phyloP scores from a whole-genome alignment of 305 asterid species.

The Galium porrigens region DNA sequence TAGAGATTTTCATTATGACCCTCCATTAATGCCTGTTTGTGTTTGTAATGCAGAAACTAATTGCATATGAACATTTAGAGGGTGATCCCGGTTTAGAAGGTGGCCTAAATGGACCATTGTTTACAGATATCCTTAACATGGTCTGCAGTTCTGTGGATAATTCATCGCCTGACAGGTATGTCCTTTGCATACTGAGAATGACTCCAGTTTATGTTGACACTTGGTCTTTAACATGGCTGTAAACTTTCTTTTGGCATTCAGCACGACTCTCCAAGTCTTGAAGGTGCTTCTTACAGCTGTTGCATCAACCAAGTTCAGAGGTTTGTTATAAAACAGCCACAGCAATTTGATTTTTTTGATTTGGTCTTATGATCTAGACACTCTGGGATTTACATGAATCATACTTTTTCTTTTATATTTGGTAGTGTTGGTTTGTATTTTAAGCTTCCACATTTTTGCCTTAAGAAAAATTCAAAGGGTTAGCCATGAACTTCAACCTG shows the following conservation, averaged over 20 bases:
- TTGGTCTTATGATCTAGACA: neutral
- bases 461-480: neutral
- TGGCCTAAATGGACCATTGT: conserved; percentile 56
- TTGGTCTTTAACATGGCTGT: conserved; percentile 17
- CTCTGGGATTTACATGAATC: neutral
- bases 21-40: neutral
- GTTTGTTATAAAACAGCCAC: conserved; percentile 28
- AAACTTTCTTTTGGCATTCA: conserved; percentile 36
- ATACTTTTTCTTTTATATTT: neutral
- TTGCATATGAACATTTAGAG: conserved; percentile 87
- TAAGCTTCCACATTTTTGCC: neutral
- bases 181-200: conserved; percentile 10
- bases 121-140: conserved; percentile 72
- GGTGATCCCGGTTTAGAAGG: conserved; percentile 96
- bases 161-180: conserved; percentile 91
- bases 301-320: conserved; percentile 82
- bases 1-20: neutral
- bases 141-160: conserved; percentile 84
- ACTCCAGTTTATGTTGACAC: conserved; percentile 13
- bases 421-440: neutral
- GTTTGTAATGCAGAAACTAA: conserved; percentile 66
- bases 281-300: conserved; percentile 96
- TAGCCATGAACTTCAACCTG: neutral
- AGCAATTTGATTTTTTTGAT: neutral
- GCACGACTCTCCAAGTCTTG: conserved; percentile 92